phyloP scores from a whole-genome alignment of 495 filamentous ascomycete species.

The Halenospora varia region DNA sequence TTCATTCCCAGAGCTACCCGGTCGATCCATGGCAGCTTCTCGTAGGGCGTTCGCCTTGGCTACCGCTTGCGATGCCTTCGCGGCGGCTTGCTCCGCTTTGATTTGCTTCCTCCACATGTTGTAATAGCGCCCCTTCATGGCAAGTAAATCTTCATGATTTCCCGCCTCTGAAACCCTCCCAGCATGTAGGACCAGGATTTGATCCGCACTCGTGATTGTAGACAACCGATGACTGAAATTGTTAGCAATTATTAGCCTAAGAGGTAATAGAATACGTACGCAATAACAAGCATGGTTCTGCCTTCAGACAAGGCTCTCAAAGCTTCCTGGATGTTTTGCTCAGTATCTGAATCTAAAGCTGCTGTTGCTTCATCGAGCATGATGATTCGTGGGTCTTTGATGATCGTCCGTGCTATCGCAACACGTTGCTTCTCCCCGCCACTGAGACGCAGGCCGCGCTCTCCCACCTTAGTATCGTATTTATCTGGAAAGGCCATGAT shows the following conservation, averaged over 20 bases:
- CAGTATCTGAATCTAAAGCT: constrained; percentile 90
- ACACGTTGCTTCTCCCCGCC: constrained; percentile 97
- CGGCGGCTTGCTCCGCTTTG: constrained; percentile 76
- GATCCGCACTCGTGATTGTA: constrained; percentile 91
- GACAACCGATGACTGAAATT: constrained; percentile 70
- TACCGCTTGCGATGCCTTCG: constrained; percentile 42
- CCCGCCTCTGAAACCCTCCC: constrained; percentile 82
- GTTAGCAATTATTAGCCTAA: background rate
- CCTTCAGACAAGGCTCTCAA: constrained; percentile 74
- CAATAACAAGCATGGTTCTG: constrained; percentile 71
- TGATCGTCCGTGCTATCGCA: constrained; percentile 91
- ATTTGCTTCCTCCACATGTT: constrained; percentile 98
- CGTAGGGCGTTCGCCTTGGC: constrained; percentile 20
- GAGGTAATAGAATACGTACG: constrained; percentile 37
- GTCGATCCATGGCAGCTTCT: constrained; percentile 19
- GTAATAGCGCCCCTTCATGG: constrained; percentile 72
- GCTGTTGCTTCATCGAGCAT: constrained; percentile 96
- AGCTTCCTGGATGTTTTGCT: constrained; percentile 90
- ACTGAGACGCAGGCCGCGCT: constrained; percentile 86
- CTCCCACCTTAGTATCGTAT: constrained; percentile 89
- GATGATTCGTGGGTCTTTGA: constrained; percentile 95
- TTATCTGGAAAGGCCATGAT: constrained; percentile 90
- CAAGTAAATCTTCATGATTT: constrained; percentile 81
- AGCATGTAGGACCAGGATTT: constrained; percentile 87
- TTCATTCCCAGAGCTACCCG: constrained; percentile 15